Conservation (phyloP, 345 rosid species). For the Brassica carinata region DNA sequence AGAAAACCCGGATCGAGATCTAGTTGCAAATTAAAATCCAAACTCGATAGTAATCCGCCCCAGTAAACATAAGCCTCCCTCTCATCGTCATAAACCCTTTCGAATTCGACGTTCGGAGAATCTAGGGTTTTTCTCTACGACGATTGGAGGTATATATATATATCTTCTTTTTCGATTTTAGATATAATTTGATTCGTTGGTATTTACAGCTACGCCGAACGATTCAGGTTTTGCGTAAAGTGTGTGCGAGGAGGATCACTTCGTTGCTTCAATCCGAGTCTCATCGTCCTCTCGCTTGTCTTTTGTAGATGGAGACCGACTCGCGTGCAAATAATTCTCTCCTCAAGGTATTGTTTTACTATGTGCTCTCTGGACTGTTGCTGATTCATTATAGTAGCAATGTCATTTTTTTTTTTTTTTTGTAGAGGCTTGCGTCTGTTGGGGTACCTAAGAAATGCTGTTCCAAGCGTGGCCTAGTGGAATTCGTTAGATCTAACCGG, state of each 20-base stretch:
- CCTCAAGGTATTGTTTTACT: conserved; percentile 42
- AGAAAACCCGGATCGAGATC: no score
- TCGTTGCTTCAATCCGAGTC: conserved; percentile 18
- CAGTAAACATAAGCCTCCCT: not conserved
- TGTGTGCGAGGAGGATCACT: conserved; percentile 18
- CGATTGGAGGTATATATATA: not conserved
- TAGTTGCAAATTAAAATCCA: no score
- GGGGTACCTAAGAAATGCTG: conserved; percentile 62
- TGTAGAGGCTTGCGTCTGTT: conserved; percentile 66
- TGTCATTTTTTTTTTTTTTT: not conserved
- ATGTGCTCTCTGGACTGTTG: not conserved
- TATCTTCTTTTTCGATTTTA: not conserved
- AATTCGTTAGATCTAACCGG: conserved; percentile 46
- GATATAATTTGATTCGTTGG: not conserved
- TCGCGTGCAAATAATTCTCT: conserved; percentile 56
- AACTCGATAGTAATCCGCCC: no score
- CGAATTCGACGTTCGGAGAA: not conserved
- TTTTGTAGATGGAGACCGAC: conserved; percentile 57
- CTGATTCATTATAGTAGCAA: not conserved
- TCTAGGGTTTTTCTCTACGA: not conserved
- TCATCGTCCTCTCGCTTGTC: not conserved
- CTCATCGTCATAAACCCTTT: not conserved
- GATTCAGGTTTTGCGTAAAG: not conserved
- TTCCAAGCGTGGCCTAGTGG: conserved; percentile 56
- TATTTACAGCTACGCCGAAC: not conserved